A percentile compares a stretch with the other conserved stretches of the same genome.
phyloP scores from a whole-genome alignment of 2,329 filamentous ascomycete species.

The Alternaria tenuissima region DNA sequence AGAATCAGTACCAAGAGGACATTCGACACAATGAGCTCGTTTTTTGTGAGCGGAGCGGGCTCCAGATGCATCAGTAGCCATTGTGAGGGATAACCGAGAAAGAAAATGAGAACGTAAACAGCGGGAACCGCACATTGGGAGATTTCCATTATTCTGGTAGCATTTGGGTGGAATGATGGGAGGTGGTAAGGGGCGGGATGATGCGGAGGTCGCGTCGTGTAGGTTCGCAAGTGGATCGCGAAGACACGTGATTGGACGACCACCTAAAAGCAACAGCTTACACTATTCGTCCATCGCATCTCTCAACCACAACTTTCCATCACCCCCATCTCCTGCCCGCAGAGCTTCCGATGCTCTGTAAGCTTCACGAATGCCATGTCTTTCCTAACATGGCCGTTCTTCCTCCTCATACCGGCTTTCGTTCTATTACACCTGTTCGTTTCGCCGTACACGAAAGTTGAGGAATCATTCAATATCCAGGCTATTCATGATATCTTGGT shows the following conservation, averaged over 20 bases:
- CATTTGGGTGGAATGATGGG: not conserved
- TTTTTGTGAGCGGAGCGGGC: constrained; percentile 65
- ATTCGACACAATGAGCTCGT: constrained; percentile 72
- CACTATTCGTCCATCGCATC: constrained; percentile 1
- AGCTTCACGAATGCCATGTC: constrained; percentile 28
- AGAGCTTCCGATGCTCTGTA: not conserved
- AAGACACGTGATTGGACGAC: constrained; percentile 35
- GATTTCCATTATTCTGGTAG: constrained; percentile 37
- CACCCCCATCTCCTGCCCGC: not conserved
- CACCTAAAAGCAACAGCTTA: not conserved
- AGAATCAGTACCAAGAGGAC: constrained; percentile 68
- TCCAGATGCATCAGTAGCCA: constrained; percentile 69
- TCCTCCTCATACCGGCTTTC: constrained; percentile 41
- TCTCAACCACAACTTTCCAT: not conserved
- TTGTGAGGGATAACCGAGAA: constrained; percentile 77
- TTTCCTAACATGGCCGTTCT: constrained; percentile 35
- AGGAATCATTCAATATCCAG: constrained; percentile 98
- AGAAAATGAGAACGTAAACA: constrained; percentile 71
- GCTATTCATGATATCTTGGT: constrained; percentile 87
- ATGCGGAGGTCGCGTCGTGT: constrained; percentile 8
- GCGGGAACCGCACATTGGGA: constrained; percentile 69
- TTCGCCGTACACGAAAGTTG: constrained; percentile 94
- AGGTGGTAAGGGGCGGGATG: constrained; percentile 1
- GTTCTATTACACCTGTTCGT: constrained; percentile 71
- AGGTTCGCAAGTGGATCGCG: constrained; percentile 13